Conservation (phyloP, 2,329 filamentous ascomycete genomes). For the Penicillium polonicum region DNA sequence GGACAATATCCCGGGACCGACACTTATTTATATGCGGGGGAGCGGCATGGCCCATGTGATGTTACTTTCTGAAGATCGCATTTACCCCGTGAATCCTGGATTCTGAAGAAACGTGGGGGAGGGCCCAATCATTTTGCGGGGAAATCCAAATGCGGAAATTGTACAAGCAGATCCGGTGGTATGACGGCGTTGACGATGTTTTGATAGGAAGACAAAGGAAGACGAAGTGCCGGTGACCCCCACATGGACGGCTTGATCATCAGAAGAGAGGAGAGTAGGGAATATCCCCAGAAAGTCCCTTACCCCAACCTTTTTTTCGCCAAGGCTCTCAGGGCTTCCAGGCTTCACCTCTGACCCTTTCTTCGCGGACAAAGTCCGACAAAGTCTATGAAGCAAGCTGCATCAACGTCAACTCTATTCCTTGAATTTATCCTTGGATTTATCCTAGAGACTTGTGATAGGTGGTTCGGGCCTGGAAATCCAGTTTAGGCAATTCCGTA, state of each 20-base stretch:
- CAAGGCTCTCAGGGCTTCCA: neutral
- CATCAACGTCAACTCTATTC: neutral
- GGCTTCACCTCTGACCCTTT: neutral
- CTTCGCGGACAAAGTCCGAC: constrained; percentile 7
- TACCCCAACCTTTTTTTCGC: neutral
- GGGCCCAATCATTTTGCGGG: constrained; percentile 9
- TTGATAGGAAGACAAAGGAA: neutral
- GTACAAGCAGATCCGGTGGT: neutral
- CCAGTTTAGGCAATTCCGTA: neutral
- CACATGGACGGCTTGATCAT: neutral
- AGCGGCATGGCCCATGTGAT: neutral
- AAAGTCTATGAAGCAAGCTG: neutral
- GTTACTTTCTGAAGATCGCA: neutral
- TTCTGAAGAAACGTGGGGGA: constrained; percentile 11
- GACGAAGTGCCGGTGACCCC: neutral
- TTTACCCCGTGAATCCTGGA: constrained; percentile 10
- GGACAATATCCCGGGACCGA: neutral
- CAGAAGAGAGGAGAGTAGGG: neutral
- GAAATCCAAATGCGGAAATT: constrained; percentile 1
- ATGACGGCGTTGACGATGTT: neutral
- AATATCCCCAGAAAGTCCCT: neutral
- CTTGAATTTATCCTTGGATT: neutral
- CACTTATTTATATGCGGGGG: constrained; percentile 5
- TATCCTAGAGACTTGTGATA: neutral
- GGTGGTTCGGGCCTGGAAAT: neutral